Conservation (phyloP, 768 basidiomycete species). For the Amanita brunnescens region DNA sequence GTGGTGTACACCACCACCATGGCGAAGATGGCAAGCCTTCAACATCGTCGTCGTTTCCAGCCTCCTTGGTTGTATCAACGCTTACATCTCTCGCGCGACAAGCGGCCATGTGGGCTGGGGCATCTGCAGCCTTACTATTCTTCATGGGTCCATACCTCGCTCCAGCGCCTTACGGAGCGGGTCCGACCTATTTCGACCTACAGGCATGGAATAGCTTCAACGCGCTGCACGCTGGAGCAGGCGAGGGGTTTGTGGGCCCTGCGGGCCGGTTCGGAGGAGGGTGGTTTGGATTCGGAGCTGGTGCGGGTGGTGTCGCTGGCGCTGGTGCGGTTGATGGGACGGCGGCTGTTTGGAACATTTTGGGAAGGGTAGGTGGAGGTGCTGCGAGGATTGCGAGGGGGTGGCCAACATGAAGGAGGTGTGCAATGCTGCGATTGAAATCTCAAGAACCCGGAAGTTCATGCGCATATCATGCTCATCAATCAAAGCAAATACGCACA, state of each 20-base stretch:
- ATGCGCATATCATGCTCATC: not conserved
- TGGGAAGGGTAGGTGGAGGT: constrained; percentile 66
- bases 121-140: constrained; percentile 52
- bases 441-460: not conserved
- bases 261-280: constrained; percentile 2
- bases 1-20: constrained; percentile 2
- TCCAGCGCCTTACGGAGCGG: constrained; percentile 48
- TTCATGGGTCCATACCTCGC: constrained; percentile 53
- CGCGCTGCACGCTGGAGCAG: constrained; percentile 47
- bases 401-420: constrained; percentile 51
- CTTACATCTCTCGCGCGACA: constrained; percentile 31
- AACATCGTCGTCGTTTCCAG: constrained; percentile 21
- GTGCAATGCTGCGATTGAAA: not conserved
- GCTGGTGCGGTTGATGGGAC: constrained; percentile 35
- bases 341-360: constrained; percentile 55
- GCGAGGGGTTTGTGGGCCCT: constrained; percentile 49
- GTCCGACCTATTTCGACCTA: constrained; percentile 64
- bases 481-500: not conserved
- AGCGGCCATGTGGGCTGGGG: constrained; percentile 50
- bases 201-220: constrained; percentile 77
- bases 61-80: constrained; percentile 5
- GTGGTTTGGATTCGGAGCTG: constrained; percentile 1
- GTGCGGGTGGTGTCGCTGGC: constrained; percentile 12
- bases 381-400: constrained; percentile 70
- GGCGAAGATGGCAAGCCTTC: constrained; percentile 21